Evolutionary conservation across 371 early-diverging fungal genomes (phyloP).

Genomic region (Apophysomyces sp.): DNA sequence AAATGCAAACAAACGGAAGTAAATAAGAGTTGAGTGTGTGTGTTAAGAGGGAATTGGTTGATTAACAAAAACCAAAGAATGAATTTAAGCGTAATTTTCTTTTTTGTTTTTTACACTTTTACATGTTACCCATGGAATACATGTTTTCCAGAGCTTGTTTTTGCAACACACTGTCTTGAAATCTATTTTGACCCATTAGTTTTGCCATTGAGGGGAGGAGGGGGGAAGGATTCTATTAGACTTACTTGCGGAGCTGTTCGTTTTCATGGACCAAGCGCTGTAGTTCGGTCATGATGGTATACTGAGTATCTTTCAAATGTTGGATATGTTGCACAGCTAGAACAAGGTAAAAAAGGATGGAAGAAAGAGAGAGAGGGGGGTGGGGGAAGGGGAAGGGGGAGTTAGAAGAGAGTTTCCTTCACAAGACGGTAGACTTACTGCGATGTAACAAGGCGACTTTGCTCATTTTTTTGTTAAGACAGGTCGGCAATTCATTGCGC

Average conservation of each 20-base stretch:
- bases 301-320: slow-evolving; percentile 35
- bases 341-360: neutral
- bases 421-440: slow-evolving; percentile 24
- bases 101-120: neutral
- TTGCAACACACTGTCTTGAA: slow-evolving; percentile 41
- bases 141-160: slow-evolving; percentile 48
- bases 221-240: neutral
- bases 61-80: slow-evolving; percentile 4
- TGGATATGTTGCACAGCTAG: slow-evolving; percentile 42
- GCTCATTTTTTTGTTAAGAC: slow-evolving; percentile 37
- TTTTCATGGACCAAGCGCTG: slow-evolving; percentile 39
- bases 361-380: neutral
- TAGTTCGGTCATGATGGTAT: slow-evolving; percentile 33
- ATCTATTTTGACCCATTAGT: too few relatives aligned
- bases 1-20: slow-evolving; percentile 1
- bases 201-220: too few relatives aligned
- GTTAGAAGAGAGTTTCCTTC: too few relatives aligned
- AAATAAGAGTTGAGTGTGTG: neutral
- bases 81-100: neutral
- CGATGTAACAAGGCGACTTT: slow-evolving; percentile 36
- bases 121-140: slow-evolving; percentile 31
- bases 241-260: slow-evolving; percentile 41
- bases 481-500: slow-evolving; percentile 31
- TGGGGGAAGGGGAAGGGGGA: neutral
- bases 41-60: neutral